These are phyloP conservation scores for Ensete glaucum DNA, from an alignment of 176 grass and related monocot species.

Conservation along the genomic window DNA sequence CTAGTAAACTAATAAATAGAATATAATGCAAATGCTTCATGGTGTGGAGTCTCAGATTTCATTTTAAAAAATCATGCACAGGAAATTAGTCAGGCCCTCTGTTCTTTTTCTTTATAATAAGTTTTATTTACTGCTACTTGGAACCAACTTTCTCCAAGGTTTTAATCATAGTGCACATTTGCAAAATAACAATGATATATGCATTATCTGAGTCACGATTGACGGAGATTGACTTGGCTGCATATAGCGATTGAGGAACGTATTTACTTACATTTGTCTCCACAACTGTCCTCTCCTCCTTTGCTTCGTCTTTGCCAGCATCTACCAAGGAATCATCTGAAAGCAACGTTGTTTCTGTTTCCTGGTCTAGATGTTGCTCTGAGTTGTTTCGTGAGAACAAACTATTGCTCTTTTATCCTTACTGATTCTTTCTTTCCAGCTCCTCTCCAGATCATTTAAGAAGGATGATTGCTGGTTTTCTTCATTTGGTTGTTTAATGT, in stretches of 20 bases:
- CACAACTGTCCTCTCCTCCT: slow-evolving; percentile 1
- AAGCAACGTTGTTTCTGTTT: slow-evolving; percentile 14
- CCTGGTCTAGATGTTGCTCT: slow-evolving; percentile 12
- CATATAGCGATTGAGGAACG: not conserved
- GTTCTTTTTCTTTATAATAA: not conserved
- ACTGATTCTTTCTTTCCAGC: slow-evolving; percentile 29
- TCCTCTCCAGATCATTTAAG: slow-evolving; percentile 11
- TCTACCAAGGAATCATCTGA: slow-evolving; percentile 4
- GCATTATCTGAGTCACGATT: not conserved
- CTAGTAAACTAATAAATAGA: not conserved
- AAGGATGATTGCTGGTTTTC: not conserved
- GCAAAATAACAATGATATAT: not conserved
- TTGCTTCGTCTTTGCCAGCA: not conserved
- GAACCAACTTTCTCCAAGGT: not conserved
- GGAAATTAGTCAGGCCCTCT: not conserved
- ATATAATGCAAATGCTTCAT: not conserved
- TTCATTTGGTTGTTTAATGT: not conserved
- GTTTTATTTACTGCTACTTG: not conserved
- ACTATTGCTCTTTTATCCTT: not conserved
- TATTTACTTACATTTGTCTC: slow-evolving; percentile 35
- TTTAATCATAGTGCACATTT: not conserved
- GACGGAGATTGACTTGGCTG: not conserved
- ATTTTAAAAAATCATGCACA: not conserved
- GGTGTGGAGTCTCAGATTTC: not conserved
- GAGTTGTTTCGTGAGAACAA: not conserved